Percentiles rank a stretch among this genome's conserved stretches.
Evolutionary conservation across 2,329 filamentous ascomycete genomes (phyloP).

Genomic region (Trichoderma afroharzianum): DNA sequence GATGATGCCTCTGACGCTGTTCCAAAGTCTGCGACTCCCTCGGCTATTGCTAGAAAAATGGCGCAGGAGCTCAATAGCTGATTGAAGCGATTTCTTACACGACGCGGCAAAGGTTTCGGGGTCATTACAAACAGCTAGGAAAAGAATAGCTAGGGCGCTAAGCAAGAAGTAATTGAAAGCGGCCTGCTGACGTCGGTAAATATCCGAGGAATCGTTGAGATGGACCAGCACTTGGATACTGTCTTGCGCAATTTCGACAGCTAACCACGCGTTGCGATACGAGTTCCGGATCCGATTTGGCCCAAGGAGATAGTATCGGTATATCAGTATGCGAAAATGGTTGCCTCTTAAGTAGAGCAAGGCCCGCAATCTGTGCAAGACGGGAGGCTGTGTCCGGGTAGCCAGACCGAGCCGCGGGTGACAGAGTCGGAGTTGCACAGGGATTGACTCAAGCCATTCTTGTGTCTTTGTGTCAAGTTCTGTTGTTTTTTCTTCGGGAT

Average conservation of each 20-base stretch:
- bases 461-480: neutral
- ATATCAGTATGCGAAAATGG: slow-evolving; percentile 41
- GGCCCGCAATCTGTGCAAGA: slow-evolving; percentile 39
- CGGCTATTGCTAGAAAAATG: neutral
- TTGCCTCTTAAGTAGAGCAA: slow-evolving; percentile 43
- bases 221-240: slow-evolving; percentile 25
- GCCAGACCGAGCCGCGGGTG: slow-evolving; percentile 33
- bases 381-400: slow-evolving; percentile 40
- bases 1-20: neutral
- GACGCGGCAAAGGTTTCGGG: neutral
- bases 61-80: neutral
- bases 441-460: neutral
- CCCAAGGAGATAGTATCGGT: slow-evolving; percentile 40
- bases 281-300: slow-evolving; percentile 35
- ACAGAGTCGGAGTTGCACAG: neutral
- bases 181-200: slow-evolving; percentile 26
- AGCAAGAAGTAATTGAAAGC: slow-evolving; percentile 28
- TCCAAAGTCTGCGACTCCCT: neutral
- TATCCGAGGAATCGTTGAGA: slow-evolving; percentile 26
- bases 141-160: slow-evolving; percentile 34
- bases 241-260: slow-evolving; percentile 31
- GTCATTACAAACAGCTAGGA: slow-evolving; percentile 43
- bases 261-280: slow-evolving; percentile 33
- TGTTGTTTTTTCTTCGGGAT: slow-evolving; percentile 26
- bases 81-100: neutral